These are phyloP conservation scores for Rubus idaeus DNA, from an alignment of 306 rosid species.

Conservation along the genomic window DNA sequence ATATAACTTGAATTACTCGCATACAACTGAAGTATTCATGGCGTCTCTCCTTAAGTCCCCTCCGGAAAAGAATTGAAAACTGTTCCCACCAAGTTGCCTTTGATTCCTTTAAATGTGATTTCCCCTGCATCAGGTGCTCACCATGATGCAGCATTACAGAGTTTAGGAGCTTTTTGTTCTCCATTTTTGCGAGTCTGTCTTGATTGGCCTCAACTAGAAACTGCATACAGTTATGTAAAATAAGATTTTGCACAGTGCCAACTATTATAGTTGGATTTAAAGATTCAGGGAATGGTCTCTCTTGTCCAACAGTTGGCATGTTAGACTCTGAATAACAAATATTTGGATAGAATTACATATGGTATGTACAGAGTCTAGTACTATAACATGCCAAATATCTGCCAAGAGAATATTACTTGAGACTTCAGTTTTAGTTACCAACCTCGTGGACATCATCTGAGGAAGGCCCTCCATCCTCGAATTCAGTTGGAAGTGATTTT, in stretches of 20 bases:
- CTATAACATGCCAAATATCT: background rate
- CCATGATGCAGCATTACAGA: conserved; percentile 38
- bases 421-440: background rate
- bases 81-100: conserved; percentile 89
- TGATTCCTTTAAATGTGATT: conserved; percentile 48
- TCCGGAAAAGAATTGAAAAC: conserved; percentile 56
- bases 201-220: conserved; percentile 81
- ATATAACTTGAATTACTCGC: conserved; percentile 84
- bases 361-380: background rate
- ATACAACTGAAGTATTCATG: conserved; percentile 87
- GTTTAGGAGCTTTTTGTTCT: conserved; percentile 62
- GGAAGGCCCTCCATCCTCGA: conserved; percentile 76
- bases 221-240: conserved; percentile 32
- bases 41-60: conserved; percentile 87
- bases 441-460: conserved; percentile 31
- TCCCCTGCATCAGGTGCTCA: conserved; percentile 47
- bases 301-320: background rate
- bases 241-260: background rate
- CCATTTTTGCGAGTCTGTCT: conserved; percentile 54
- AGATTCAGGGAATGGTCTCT: background rate
- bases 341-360: no score
- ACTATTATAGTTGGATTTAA: background rate
- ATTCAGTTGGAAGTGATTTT: conserved; percentile 77
- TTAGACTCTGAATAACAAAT: background rate
- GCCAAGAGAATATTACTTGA: background rate